Percentiles rank a stretch among this genome's conserved stretches.
These are phyloP conservation scores for Linum usitatissimum DNA, from an alignment of 345 rosid genomes.

Conservation along the genomic window DNA sequence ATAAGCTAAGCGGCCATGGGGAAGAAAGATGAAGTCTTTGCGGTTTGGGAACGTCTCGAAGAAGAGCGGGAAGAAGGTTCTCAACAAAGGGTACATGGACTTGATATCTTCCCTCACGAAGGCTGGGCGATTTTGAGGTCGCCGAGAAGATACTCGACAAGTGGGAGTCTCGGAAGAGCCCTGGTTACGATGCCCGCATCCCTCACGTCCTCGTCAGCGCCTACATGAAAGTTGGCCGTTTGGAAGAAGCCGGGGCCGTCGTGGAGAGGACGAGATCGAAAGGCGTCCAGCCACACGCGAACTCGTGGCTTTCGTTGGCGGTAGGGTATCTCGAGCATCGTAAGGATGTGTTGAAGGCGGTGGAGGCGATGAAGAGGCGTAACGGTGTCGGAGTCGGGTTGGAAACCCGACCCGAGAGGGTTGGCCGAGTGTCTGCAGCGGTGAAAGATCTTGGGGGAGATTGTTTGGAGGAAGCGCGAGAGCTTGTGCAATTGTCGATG, in stretches of 20 bases:
- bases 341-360: constrained; percentile 15
- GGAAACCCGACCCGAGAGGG: constrained; percentile 13
- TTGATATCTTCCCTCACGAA: constrained; percentile 23
- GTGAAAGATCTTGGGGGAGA: constrained; percentile 17
- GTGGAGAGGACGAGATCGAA: constrained; percentile 8
- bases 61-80: constrained; percentile 5
- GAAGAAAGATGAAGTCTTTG: constrained; percentile 31
- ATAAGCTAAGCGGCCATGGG: constrained; percentile 25
- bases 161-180: constrained; percentile 35
- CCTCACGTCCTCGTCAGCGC: constrained; percentile 23
- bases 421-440: constrained; percentile 21
- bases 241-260: constrained; percentile 24
- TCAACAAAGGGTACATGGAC: constrained; percentile 14
- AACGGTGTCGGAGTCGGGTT: constrained; percentile 1
- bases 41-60: constrained; percentile 33
- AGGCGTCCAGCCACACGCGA: constrained; percentile 18
- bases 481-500: constrained; percentile 15
- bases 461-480: constrained; percentile 10
- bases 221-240: constrained; percentile 22
- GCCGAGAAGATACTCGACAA: constrained; percentile 31
- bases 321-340: constrained; percentile 14
- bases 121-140: constrained; percentile 32
- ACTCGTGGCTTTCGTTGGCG: constrained; percentile 24
- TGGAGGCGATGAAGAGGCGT: constrained; percentile 25
- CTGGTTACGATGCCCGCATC: constrained; percentile 15